Conservation (phyloP, 371 early-diverging fungal genomes). For the Apophysomyces trapeziformis region DNA sequence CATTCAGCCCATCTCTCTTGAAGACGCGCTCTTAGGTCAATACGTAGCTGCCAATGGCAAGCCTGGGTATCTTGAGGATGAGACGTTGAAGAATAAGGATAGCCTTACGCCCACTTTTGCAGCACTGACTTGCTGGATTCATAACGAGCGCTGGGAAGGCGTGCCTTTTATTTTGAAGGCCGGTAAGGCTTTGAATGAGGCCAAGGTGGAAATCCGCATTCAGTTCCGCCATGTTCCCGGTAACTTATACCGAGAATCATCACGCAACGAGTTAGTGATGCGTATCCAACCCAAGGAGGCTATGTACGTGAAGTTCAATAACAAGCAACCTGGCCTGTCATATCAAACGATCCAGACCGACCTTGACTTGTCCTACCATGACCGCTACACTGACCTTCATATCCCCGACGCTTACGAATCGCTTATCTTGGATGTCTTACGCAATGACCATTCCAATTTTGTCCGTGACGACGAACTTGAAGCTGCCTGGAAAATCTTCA, state of each 20-base stretch:
- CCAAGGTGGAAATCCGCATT: constrained; percentile 87
- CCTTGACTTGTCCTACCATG: constrained; percentile 88
- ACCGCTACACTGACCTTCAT: constrained; percentile 77
- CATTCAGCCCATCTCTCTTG: constrained; percentile 76
- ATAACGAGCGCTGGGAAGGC: constrained; percentile 91
- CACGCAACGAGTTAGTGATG: constrained; percentile 94
- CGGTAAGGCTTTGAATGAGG: constrained; percentile 89
- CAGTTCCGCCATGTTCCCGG: constrained; percentile 91
- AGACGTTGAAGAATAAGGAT: constrained; percentile 64
- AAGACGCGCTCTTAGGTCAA: constrained; percentile 90
- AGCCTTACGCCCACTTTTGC: constrained; percentile 89
- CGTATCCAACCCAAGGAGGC: constrained; percentile 94
- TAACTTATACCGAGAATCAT: constrained; percentile 68
- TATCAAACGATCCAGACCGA: constrained; percentile 81
- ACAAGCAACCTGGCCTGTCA: constrained; percentile 86
- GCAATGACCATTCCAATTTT: constrained; percentile 95
- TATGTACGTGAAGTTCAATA: constrained; percentile 94
- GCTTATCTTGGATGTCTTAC: constrained; percentile 86
- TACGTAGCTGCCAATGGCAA: constrained; percentile 79
- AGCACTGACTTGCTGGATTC: constrained; percentile 76
- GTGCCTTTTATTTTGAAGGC: constrained; percentile 92
- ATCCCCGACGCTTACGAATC: constrained; percentile 98
- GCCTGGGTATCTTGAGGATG: constrained; percentile 91
- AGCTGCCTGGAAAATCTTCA: constrained; percentile 96
- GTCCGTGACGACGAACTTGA: constrained; percentile 95